phyloP scores from a whole-genome alignment of 495 filamentous ascomycete genomes.

The Penicillium parvum region DNA sequence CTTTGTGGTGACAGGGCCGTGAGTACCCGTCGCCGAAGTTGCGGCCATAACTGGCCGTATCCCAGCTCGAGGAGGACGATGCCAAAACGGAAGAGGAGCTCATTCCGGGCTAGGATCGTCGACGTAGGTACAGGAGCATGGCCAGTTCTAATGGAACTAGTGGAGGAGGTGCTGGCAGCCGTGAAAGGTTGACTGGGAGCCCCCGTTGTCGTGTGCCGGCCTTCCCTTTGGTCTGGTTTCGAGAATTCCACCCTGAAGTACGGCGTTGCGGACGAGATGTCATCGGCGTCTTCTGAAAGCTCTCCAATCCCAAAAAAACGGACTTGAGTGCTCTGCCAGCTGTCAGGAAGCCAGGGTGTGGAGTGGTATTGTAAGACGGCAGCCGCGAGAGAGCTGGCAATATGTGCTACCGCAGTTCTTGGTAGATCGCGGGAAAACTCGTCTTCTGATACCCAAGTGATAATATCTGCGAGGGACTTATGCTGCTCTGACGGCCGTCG shows the following conservation, averaged over 20 bases:
- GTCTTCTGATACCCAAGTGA: neutral
- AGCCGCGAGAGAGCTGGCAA: neutral
- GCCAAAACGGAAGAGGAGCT: neutral
- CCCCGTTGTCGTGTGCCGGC: neutral
- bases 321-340: neutral
- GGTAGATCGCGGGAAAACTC: neutral
- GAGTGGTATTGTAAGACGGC: conserved; percentile 1
- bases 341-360: neutral
- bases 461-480: neutral
- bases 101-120: neutral
- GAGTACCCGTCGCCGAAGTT: neutral
- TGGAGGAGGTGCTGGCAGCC: neutral
- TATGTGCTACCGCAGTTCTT: neutral
- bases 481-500: neutral
- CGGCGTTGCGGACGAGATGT: neutral
- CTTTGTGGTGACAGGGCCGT: neutral
- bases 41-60: neutral
- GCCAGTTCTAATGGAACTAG: neutral
- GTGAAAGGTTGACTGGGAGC: neutral
- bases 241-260: neutral
- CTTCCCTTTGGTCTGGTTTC: neutral
- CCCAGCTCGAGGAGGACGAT: conserved; percentile 1
- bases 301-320: neutral
- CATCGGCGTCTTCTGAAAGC: neutral
- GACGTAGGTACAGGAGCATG: neutral